phyloP scores from a whole-genome alignment of 768 basidiomycete genomes.

The Serendipita sp. region DNA sequence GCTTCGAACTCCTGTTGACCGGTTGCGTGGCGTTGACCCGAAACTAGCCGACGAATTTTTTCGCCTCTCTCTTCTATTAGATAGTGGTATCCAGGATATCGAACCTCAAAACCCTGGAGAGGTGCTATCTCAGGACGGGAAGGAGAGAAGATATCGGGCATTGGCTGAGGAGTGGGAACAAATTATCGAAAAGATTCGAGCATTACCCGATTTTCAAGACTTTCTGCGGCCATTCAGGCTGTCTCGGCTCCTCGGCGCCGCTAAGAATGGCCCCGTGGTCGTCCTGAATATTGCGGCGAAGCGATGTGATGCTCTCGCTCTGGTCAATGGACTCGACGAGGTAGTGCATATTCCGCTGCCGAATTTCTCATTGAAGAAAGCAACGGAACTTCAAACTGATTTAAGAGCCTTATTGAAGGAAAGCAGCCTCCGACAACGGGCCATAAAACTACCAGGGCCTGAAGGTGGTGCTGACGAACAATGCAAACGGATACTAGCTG shows the following conservation, averaged over 20 bases:
- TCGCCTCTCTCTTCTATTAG: neutral
- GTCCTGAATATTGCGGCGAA: conserved; percentile 12
- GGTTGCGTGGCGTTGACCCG: conserved; percentile 10
- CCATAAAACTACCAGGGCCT: too few relatives aligned
- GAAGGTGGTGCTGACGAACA: too few relatives aligned
- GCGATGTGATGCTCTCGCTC: conserved; percentile 13
- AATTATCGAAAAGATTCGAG: conserved; percentile 10
- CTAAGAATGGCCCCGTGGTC: conserved; percentile 14
- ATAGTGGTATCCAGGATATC: neutral
- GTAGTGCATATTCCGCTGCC: too few relatives aligned
- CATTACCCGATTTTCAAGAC: conserved; percentile 11
- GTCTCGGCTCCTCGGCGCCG: conserved; percentile 12
- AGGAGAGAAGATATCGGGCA: neutral
- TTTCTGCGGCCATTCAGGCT: conserved; percentile 14
- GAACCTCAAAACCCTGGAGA: neutral
- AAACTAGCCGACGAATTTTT: conserved; percentile 5
- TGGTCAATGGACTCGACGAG: neutral
- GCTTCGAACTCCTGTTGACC: conserved; percentile 18
- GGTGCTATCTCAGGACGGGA: neutral
- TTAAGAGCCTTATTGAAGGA: too few relatives aligned
- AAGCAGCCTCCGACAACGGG: too few relatives aligned
- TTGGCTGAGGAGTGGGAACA: neutral
- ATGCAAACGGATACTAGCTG: too few relatives aligned
- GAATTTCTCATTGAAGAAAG: too few relatives aligned
- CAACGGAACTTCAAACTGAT: too few relatives aligned